Evolutionary conservation across 805 yeast genomes (phyloP), one percentile per base, ranked within the genome.

Genomic region (Barnettozyma vustinii): DNA sequence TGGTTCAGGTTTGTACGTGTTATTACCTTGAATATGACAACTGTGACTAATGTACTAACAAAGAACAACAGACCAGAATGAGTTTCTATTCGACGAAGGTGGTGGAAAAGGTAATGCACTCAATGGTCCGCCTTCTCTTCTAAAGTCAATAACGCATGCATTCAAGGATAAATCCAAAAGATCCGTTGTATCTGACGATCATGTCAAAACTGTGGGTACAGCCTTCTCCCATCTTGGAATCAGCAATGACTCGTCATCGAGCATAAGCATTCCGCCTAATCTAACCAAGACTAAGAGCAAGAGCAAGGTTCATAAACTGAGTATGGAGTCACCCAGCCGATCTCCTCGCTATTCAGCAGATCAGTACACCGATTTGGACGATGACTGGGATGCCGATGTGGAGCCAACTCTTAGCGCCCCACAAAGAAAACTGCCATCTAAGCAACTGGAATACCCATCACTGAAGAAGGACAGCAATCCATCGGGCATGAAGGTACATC

Each of bases 381-480:
- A 87, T 57, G 97, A 89, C 65, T 90, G 97, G 97, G 92, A 89
- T 64, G 95, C 92, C 12, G 84, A 81, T 40, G 81, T 77, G 48
- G 80, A 76, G 42, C 72, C 69, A 51, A 65, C 59, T 5, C 40
- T 60, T 13, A 42, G 47, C 9, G 51, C 56, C 3, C 63, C 52
- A 66, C 71, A 57, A 42, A 36, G 62, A 56, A 40, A 66, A 65
- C 9, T 63, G 52, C 54, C 60, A 25, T 13, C 30, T 1, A 23
- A 18, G 15, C 49, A 56, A 4, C 50, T 60, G 37, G 63, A 60
- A 39, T 61, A 61, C 42, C 65, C 70, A 13, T 40, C 48, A 16
- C 27, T 59, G 21, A 55, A 68, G 23, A 64, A 42, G 8, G 33
- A 42, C 0, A 21, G 44, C 32, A 26, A 45, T 9, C 44, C 50